Base-by-base conservation (phyloP, 83 land plant genomes). In the Picea abies region DNA sequence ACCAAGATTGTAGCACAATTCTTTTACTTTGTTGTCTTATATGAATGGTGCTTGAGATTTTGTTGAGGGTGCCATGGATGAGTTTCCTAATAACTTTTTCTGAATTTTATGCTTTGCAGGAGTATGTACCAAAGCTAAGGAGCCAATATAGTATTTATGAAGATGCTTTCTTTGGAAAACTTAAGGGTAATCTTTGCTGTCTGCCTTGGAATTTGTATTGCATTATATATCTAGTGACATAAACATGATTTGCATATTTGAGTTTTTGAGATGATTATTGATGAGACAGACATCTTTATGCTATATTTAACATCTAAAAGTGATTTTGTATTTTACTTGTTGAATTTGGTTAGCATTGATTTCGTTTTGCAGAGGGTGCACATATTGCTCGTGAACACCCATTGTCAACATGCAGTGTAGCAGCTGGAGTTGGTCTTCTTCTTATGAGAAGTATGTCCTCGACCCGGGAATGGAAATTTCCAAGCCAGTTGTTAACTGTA, bases 321-420 rank as follows among this genome's bases (percentile, higher is more conserved):
- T 23, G 32, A 60, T 80, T 49, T 14, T 49, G 7, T 17, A 41
- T 35, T 56, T 44, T 52, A 25, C 20, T 68, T 67, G 26, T 23
- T 68, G 76, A 71, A 71, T 71, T 71, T 71, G 49, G 41, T 37
- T 71, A 37, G 41, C 39, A 71, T 71, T 39, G 22, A 52, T 20
- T 70, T 56, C 26, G 15, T 73, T 72, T 52, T 63, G 60, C 63
- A 88, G 90, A 83, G 26, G 87, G 78, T 56, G 19, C 85, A 70
- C 47, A 22, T 17, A 80, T 58, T 63, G 86, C 85, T n/a, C 79
- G 69, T 41, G 90, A 88, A 52, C 80, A 88, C 62, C 90, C 90
- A 39, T 68, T 65, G 29, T 62, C 80, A 32, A 76, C 83, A 20
- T 49, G 60, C 80, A 81, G 79, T 52, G 77, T 88, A 41, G 85